Evolutionary conservation across 352 stramenopile species (phyloP), one percentile per base, ranked within the genome.

Genomic region (Phytopythium sindhum): DNA sequence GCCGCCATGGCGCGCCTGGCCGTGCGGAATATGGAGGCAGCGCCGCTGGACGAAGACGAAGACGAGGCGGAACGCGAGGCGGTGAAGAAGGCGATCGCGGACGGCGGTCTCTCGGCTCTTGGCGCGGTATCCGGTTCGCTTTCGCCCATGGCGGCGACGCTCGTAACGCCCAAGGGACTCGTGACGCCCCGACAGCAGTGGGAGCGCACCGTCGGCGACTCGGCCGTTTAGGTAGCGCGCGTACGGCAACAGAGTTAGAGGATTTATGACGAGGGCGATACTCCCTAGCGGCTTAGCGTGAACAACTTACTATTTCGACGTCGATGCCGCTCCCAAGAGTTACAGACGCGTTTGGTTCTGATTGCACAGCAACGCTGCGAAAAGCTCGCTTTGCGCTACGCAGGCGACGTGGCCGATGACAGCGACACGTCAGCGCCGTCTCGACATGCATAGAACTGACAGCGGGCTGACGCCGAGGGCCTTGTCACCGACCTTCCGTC

Each of bases 121-220:
- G 69, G 75, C 17, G 68, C 63, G 42, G 63, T 58, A 9, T 62
- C 67, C 0, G 67, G 74, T 21, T 57, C 68, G 60, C 67, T 65
- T 23, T 86, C 77, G 61, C 77, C 77, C 0, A 63, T 73, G 55
- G 78, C 69, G 15, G 56, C 56, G 56, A 31, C 42, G 28, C 60
- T 84, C 61, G 66, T 82, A 23, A 84, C 73, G 35, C 77, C 74
- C 7, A 61, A 52, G 56, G 56, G 41, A 0, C 41, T 61, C 26
- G 66, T 69, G 57, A 60, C 35, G 54, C 54, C 54, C 54, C 21
- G 35, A 2, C 73, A 72, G 55, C 78, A 84, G 60, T 90, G 80
- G 80, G 80, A 89, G 35, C 73, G 79, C 15, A 1, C 41, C 15
- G 7, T n/a, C 31, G 26, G 42, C 15, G 56, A 61, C 56, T 28